Conservation (phyloP, 768 basidiomycete species). For the Lactarius sanguifluus region DNA sequence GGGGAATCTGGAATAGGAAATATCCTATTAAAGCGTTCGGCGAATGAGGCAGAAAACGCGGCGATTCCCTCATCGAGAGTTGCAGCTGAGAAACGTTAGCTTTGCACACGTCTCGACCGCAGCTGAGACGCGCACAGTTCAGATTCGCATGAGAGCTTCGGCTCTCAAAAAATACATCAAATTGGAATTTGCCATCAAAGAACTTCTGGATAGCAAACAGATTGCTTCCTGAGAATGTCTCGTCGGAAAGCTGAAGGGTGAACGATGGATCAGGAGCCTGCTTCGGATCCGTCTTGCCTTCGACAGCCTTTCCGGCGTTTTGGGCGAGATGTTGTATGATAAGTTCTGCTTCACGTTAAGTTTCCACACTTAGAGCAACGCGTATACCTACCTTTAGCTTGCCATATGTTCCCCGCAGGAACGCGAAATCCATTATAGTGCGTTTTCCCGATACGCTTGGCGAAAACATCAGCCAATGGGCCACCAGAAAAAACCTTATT, state of each 20-base stretch:
- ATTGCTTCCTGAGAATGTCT: conserved; percentile 69
- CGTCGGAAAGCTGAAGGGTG: conserved; percentile 73
- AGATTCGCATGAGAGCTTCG: conserved; percentile 63
- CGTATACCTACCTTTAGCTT: conserved; percentile 64
- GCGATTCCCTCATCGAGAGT: conserved; percentile 69
- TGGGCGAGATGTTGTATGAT: conserved; percentile 61
- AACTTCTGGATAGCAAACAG: conserved; percentile 85
- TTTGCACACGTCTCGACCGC: background rate
- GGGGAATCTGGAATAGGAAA: conserved; percentile 69
- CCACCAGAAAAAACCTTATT: conserved; percentile 59
- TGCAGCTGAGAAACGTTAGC: conserved; percentile 45
- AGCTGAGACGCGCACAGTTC: conserved; percentile 48
- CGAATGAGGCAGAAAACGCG: conserved; percentile 59
- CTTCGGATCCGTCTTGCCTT: conserved; percentile 49
- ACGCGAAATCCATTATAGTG: conserved; percentile 65
- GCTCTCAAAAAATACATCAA: conserved; percentile 88
- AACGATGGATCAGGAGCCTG: conserved; percentile 79
- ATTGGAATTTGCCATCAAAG: conserved; percentile 82
- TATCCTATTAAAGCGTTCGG: conserved; percentile 60
- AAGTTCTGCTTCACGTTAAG: conserved; percentile 45
- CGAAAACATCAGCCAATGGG: conserved; percentile 55
- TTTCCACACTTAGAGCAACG: conserved; percentile 7
- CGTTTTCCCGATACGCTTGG: conserved; percentile 64
- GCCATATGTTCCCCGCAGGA: conserved; percentile 70
- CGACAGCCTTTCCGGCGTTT: conserved; percentile 53